Evolutionary conservation across 2,329 filamentous ascomycete species (phyloP).

Genomic region (Botrytis hyacinthi): DNA sequence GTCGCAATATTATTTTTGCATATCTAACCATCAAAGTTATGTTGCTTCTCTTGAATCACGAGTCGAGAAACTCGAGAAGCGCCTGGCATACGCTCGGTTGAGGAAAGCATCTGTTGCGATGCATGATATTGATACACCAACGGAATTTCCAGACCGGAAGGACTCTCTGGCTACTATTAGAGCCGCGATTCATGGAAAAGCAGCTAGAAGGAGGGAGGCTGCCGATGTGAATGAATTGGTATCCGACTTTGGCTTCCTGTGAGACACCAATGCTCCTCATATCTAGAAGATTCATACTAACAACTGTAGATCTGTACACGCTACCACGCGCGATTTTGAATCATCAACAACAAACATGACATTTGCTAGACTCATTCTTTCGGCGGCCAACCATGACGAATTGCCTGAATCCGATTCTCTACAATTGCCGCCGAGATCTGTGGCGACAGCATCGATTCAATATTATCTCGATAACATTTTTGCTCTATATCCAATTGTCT

Average conservation of each 20-base stretch:
- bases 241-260: slow-evolving; percentile 91
- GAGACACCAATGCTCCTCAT: slow-evolving; percentile 38
- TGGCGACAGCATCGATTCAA: slow-evolving; percentile 68
- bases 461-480: slow-evolving; percentile 84
- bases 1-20: not conserved
- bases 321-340: slow-evolving; percentile 90
- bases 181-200: slow-evolving; percentile 63
- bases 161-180: slow-evolving; percentile 62
- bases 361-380: slow-evolving; percentile 82
- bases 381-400: slow-evolving; percentile 73
- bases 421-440: slow-evolving; percentile 68
- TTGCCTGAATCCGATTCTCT: slow-evolving; percentile 61
- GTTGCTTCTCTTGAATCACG: slow-evolving; percentile 91
- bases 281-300: not conserved
- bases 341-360: slow-evolving; percentile 86
- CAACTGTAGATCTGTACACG: slow-evolving; percentile 75
- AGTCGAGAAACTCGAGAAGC: slow-evolving; percentile 82
- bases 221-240: slow-evolving; percentile 88
- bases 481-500: slow-evolving; percentile 76
- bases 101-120: slow-evolving; percentile 69
- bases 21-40: slow-evolving; percentile 53
- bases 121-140: slow-evolving; percentile 55
- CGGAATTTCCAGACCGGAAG: slow-evolving; percentile 54
- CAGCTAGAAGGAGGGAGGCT: slow-evolving; percentile 66
- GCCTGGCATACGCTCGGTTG: slow-evolving; percentile 66